These are phyloP conservation scores for Hygrophorus pudorinus DNA, from an alignment of 768 basidiomycete genomes.

Conservation along the genomic window DNA sequence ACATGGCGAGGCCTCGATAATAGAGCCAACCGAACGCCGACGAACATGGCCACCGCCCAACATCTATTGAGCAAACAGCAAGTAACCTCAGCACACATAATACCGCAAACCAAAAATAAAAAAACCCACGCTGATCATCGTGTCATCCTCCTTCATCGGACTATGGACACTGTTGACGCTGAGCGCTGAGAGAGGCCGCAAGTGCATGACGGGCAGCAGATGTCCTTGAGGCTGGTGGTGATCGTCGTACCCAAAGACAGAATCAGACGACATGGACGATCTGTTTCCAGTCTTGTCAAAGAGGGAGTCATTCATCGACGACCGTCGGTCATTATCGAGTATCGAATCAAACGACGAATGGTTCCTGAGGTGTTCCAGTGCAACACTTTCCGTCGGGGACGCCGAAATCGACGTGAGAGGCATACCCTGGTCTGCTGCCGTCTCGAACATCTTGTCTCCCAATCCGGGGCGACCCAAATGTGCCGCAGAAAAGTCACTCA, in stretches of 20 bases:
- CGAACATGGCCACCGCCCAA: constrained; percentile 69
- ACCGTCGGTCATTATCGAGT: constrained; percentile 39
- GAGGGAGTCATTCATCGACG: constrained; percentile 39
- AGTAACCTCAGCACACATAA: not conserved
- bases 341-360: constrained; percentile 55
- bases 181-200: constrained; percentile 55
- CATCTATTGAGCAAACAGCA: constrained; percentile 44
- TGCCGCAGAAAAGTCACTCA: constrained; percentile 51
- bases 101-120: not conserved
- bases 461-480: constrained; percentile 62
- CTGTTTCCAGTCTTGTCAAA: constrained; percentile 54
- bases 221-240: constrained; percentile 22
- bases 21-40: constrained; percentile 54
- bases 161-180: constrained; percentile 43
- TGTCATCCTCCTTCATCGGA: constrained; percentile 60
- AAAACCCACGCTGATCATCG: constrained; percentile 63
- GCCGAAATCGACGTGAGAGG: constrained; percentile 56
- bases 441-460: constrained; percentile 85
- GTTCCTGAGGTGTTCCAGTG: constrained; percentile 16
- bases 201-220: constrained; percentile 38
- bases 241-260: constrained; percentile 49
- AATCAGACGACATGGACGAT: constrained; percentile 44
- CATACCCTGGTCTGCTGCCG: constrained; percentile 34
- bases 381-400: constrained; percentile 44
- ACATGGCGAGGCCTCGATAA: constrained; percentile 64